A percentile compares a stretch with the other conserved stretches of the same genome.
Evolutionary conservation across 768 basidiomycete species (phyloP).

Genomic region (Xerocomus potaroensis): DNA sequence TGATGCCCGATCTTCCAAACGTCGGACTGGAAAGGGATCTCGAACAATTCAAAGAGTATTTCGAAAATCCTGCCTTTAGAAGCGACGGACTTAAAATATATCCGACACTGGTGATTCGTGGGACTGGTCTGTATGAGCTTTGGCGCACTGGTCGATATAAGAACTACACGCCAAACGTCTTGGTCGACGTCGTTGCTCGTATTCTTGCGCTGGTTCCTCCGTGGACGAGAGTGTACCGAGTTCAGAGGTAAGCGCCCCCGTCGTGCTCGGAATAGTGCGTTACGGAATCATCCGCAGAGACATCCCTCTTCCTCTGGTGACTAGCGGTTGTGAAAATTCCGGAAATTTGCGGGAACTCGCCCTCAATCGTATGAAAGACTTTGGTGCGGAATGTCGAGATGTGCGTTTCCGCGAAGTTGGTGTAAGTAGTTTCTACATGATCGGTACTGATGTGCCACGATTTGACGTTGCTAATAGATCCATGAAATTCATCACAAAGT

Average conservation of each 20-base stretch:
- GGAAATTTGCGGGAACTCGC: constrained; percentile 96
- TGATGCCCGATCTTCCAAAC: constrained; percentile 99
- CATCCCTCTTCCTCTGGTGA: constrained; percentile 94
- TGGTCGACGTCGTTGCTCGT: constrained; percentile 95
- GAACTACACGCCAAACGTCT: constrained; percentile 98
- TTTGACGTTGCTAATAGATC: constrained; percentile 48
- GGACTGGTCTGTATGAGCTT: constrained; percentile 92
- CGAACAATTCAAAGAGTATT: constrained; percentile 99
- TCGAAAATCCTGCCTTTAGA: constrained; percentile 96
- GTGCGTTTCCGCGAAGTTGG: constrained; percentile 98
- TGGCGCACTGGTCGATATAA: constrained; percentile 98
- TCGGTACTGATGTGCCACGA: background rate
- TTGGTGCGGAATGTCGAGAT: constrained; percentile 95
- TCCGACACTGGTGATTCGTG: constrained; percentile 95
- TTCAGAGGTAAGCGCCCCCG: constrained; percentile 72
- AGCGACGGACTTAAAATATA: constrained; percentile 98
- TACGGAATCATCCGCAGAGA: constrained; percentile 50
- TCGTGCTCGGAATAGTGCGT: background rate
- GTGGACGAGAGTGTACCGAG: constrained; percentile 98
- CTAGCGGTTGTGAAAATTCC: constrained; percentile 95
- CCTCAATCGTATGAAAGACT: constrained; percentile 97
- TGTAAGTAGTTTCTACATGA: constrained; percentile 43
- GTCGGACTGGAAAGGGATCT: constrained; percentile 96
- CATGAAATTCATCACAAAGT: constrained; percentile 99
- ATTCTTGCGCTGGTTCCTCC: constrained; percentile 96